phyloP scores from a whole-genome alignment of 176 grass and related monocot species.

The Microstegium vimineum region DNA sequence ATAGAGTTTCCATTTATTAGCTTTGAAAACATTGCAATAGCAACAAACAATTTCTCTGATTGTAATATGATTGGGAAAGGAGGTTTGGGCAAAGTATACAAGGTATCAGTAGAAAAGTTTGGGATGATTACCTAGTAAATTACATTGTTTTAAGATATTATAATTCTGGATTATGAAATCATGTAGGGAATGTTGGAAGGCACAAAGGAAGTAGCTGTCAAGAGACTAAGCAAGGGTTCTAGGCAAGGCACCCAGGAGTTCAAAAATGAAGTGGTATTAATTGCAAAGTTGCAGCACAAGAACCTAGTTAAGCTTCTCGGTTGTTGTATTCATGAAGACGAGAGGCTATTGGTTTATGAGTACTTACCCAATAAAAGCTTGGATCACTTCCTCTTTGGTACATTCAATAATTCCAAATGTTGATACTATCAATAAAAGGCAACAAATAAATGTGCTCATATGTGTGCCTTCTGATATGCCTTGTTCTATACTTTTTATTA shows the following conservation, averaged over 20 bases:
- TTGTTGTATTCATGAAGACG: slow-evolving; percentile 40
- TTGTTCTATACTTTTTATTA: not conserved
- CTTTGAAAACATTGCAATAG: too few relatives aligned
- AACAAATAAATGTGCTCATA: not conserved
- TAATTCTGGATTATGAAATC: not conserved
- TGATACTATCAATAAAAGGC: too few relatives aligned
- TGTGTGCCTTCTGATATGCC: not conserved
- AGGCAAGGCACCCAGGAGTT: slow-evolving; percentile 38
- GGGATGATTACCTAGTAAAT: too few relatives aligned
- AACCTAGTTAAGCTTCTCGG: slow-evolving; percentile 53
- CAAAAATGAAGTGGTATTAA: slow-evolving; percentile 56
- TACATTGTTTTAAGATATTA: too few relatives aligned
- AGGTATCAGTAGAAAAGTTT: too few relatives aligned
- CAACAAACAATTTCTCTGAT: too few relatives aligned
- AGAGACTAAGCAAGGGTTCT: slow-evolving; percentile 13
- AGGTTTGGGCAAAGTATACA: too few relatives aligned
- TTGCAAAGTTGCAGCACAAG: slow-evolving; percentile 57
- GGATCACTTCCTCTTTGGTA: slow-evolving; percentile 35
- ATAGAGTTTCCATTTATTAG: too few relatives aligned
- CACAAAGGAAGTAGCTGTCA: not conserved
- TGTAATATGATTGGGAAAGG: too few relatives aligned
- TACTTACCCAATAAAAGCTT: slow-evolving; percentile 52
- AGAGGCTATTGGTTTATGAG: slow-evolving; percentile 56
- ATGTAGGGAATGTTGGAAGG: slow-evolving; percentile 21
- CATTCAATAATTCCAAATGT: not conserved